Base-by-base conservation (phyloP, 495 filamentous ascomycete species). In the Aspergillus conjunctus region DNA sequence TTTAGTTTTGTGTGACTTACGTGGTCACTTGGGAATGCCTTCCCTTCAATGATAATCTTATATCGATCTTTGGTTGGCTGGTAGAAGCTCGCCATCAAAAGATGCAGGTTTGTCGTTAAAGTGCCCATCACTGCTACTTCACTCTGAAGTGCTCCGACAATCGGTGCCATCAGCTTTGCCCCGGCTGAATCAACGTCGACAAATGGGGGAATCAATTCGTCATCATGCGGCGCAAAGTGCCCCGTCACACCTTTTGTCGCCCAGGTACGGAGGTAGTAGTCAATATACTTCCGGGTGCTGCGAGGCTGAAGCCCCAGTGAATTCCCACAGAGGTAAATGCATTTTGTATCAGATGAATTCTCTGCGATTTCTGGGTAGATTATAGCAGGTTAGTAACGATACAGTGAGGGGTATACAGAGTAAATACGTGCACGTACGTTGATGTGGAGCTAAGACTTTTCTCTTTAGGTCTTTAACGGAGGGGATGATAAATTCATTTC, bases 101-200 rank as follows among this genome's bases (percentile, higher is more conserved):
- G 69, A 71, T 98, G 94, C 54, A 98, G 74, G 73, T 98, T 98
- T 45, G 88, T 89, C 30, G 94, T 98, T 67, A 98, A 73, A 3
- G 92, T 95, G 60, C 91, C 87, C 95, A 98, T 97, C 14, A 96
- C 83, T 11, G 91, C 92, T 11, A 98, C 92, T 73, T 98, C 95
- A 52, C 79, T 81, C 39, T 83, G 73, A 22, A 79, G 73, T 2
- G 92, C 93, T n/a, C 94, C 94, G 10, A 98, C 92, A 59, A 98
- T 81, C 21, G 87, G 87, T 7, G 92, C 87, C 77, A 93, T 92
- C 59, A 86, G 79, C 65, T 85, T 81, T 46, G 89, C 83, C 8
- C 88, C 86, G 39, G 82, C 81, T 49, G 86, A 84, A 65, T 94
- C 93, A 14, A 91, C 85, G 65, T 95, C 81, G 33, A 96, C 78